phyloP scores from a whole-genome alignment of 345 rosid genomes.

The Isatis tinctoria region DNA sequence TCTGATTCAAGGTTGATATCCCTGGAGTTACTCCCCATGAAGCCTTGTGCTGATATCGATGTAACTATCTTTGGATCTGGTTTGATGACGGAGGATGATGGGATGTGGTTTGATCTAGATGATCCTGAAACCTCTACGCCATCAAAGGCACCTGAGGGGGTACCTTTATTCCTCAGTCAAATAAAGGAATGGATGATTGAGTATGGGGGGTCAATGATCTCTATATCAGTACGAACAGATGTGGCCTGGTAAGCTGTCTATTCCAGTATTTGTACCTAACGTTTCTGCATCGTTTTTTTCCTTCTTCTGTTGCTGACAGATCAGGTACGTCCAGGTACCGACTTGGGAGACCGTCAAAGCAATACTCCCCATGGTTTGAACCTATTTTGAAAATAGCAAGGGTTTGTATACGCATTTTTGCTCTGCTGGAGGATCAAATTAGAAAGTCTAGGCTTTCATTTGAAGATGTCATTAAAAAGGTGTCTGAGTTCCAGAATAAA shows the following conservation, averaged over 20 bases:
- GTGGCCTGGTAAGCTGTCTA: constrained; percentile 65
- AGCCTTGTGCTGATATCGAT: constrained; percentile 76
- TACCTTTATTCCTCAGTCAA: constrained; percentile 63
- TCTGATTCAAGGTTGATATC: constrained; percentile 73
- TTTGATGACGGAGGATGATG: constrained; percentile 58
- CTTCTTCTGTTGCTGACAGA: constrained; percentile 15
- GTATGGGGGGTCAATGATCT: constrained; percentile 57
- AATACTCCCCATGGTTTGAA: constrained; percentile 72
- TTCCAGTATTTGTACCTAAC: not conserved
- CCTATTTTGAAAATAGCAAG: constrained; percentile 71
- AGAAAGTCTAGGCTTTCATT: constrained; percentile 66
- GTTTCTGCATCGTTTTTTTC: not conserved
- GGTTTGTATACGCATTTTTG: constrained; percentile 57
- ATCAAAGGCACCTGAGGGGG: constrained; percentile 33
- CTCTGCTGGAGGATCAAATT: constrained; percentile 56
- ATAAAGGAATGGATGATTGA: constrained; percentile 94
- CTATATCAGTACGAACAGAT: constrained; percentile 70
- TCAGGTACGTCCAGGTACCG: constrained; percentile 57
- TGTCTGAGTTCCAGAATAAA: constrained; percentile 45
- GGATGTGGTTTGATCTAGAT: constrained; percentile 53
- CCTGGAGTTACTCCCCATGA: constrained; percentile 89
- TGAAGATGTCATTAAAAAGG: constrained; percentile 46
- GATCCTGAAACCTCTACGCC: constrained; percentile 34
- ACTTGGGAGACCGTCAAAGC: constrained; percentile 82
- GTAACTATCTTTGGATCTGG: constrained; percentile 89